These are phyloP conservation scores for Cryphonectria naterciae DNA, from an alignment of 2,329 filamentous ascomycete genomes.

Conservation along the genomic window DNA sequence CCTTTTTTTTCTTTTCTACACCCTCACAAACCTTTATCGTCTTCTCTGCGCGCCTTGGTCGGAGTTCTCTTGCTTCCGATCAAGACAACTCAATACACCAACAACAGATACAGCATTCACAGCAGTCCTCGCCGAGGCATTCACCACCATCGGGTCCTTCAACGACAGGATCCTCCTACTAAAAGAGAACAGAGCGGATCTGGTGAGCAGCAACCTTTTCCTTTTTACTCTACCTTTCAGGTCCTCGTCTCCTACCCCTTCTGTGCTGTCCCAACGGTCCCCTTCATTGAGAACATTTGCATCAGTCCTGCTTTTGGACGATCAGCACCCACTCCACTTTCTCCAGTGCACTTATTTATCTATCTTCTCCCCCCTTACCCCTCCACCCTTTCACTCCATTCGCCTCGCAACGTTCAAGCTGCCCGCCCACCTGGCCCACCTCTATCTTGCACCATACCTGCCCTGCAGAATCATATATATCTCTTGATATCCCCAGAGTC, in stretches of 20 bases:
- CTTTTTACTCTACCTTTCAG: neutral
- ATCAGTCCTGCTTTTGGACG: slow-evolving; percentile 1
- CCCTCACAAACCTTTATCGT: neutral
- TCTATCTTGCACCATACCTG: neutral
- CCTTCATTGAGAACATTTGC: neutral
- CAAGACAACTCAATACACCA: slow-evolving; percentile 19
- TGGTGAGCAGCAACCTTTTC: slow-evolving; percentile 24
- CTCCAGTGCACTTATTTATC: neutral
- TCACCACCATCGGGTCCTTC: neutral
- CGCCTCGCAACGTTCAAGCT: neutral
- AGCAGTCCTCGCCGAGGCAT: slow-evolving; percentile 4
- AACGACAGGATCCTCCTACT: slow-evolving; percentile 4
- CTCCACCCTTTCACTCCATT: neutral
- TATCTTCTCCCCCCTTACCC: neutral
- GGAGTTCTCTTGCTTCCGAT: slow-evolving; percentile 11
- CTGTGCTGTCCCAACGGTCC: neutral
- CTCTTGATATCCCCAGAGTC: neutral
- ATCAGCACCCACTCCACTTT: slow-evolving; percentile 2
- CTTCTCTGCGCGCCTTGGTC: slow-evolving; percentile 2
- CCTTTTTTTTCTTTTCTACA: neutral
- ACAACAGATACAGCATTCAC: slow-evolving; percentile 6
- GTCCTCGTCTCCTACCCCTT: neutral
- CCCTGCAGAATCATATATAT: neutral
- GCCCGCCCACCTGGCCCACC: neutral
- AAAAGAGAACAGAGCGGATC: slow-evolving; percentile 16